Evolutionary conservation across 768 basidiomycete species (phyloP).

Genomic region (Termitomyces sp.): DNA sequence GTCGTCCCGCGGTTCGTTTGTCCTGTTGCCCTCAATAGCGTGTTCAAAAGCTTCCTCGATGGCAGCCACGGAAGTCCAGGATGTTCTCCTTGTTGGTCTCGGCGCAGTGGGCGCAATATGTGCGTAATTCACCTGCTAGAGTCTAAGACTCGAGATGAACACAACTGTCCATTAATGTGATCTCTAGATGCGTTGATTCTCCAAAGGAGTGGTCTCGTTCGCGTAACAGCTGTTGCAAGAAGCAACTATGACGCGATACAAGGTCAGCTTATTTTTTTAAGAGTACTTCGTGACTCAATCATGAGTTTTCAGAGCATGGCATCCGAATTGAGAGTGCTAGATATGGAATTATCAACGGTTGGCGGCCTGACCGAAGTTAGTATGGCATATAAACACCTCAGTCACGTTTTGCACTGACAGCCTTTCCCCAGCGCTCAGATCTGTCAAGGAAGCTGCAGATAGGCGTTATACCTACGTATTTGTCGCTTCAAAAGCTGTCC

Average conservation of each 20-base stretch:
- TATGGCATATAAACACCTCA: slow-evolving; percentile 2
- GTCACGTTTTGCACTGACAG: neutral
- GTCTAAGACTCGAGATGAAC: neutral
- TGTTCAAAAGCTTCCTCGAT: neutral
- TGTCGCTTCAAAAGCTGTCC: slow-evolving; percentile 67
- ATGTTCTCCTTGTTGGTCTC: slow-evolving; percentile 59
- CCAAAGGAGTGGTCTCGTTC: slow-evolving; percentile 51
- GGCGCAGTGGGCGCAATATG: slow-evolving; percentile 67
- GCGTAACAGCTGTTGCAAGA: slow-evolving; percentile 70
- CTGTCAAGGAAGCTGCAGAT: slow-evolving; percentile 59
- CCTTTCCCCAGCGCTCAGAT: slow-evolving; percentile 46
- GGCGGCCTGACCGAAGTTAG: slow-evolving; percentile 65
- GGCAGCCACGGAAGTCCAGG: slow-evolving; percentile 22
- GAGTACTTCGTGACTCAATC: neutral
- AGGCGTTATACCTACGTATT: slow-evolving; percentile 61
- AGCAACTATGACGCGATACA: slow-evolving; percentile 60
- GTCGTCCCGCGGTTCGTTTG: neutral
- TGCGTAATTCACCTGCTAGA: slow-evolving; percentile 25
- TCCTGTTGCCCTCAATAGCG: neutral
- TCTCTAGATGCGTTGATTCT: slow-evolving; percentile 52
- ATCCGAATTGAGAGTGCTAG: slow-evolving; percentile 54
- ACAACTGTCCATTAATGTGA: neutral
- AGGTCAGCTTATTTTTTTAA: slow-evolving; percentile 23
- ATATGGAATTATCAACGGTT: slow-evolving; percentile 54
- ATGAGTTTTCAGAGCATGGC: slow-evolving; percentile 39